Evolutionary conservation across 495 filamentous ascomycete species (phyloP), one percentile per base, ranked within the genome.

Genomic region (Aspergillus olivimuriae): DNA sequence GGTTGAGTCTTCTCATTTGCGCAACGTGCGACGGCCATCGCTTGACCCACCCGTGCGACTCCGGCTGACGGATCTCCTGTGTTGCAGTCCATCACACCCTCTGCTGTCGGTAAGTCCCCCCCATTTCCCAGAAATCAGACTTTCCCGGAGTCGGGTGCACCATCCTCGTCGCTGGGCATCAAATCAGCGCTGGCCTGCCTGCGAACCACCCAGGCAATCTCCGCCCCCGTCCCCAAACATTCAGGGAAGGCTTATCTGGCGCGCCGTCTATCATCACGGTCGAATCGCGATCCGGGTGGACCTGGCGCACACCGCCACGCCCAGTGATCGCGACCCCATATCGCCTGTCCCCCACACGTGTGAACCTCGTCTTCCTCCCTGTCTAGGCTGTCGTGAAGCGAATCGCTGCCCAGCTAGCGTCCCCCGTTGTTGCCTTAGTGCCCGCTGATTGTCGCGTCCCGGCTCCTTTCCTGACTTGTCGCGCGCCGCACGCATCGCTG

Each of bases 371-470:
- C 44, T 39, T 40, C 38, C 47, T 55, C 46, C 52, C 41, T 52
- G 35, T 51, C 62, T 54, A 66, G 66, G 65, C 62, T 62, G 49
- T 51, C 58, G 65, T 66, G 62, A 70, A 67, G 62, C 58, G 51
- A 63, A 63, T 68, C 60, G 66, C 55, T 69, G 64, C 61, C 66
- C 65, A 69, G 63, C 59, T 59, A 61, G 53, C 53, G 52, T 46
- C 50, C 40, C 44, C 33, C 39, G 50, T 28, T 11, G 24, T 28
- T 28, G 24, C 49, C 56, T 53, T 63, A 53, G 58, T 46, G 51
- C 56, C 53, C 44, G 42, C 47, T 45, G 50, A 53, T 53, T 55
- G 51, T 55, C 48, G 50, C 52, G 47, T 50, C 48, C 55, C 40
- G 51, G 42, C 56, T 52, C 43, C 51, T n/a, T n/a, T n/a, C n/a